Evolutionary conservation across 139 green algal species (phyloP), one percentile per base, ranked within the genome.

Genomic region (Chloropicon primus): DNA sequence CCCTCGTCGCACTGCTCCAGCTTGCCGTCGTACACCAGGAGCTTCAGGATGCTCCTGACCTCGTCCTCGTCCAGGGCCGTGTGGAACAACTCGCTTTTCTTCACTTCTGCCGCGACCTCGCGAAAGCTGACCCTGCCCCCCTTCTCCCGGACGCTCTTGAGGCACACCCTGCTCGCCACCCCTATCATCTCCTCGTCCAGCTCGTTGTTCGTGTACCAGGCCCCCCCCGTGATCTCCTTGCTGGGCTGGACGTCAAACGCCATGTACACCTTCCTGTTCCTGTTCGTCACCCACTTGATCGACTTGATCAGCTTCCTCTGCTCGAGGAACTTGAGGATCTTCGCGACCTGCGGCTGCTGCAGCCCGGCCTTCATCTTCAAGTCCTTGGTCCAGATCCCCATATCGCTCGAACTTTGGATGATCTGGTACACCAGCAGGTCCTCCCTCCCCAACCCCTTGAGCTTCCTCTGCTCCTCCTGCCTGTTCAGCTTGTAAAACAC

Each of bases 221-320:
- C 91, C 2, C 94, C 94, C 17, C 94, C 94, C 10, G 94, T 98
- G 41, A 98, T 88, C 80, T 98, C 93, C 2, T 86, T 77, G 26
- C 85, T 87, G 1, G 94, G 93, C 80, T 98, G 91, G 76, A 98
- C 82, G 83, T 96, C 91, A 23, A 78, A 86, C 21, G 94, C 80
- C 92, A 98, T 98, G 89, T 96, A 97, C 5, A 98, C 86, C 88
- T 97, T 96, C 22, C 86, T 78, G 54, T 86, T 92, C 29, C 85
- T 86, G 85, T 91, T 89, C 77, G 88, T 85, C 0, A 94, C 80
- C 17, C 75, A 89, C 83, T 94, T 95, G 24, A 96, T 86, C 25
- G 73, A 78, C 83, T 99, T 98, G 5, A 99, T 89, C 29, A 99
- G 84, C 26, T 80, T 72, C 22, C 90, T 82, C 1, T 72, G 74